Evolutionary conservation across 345 rosid genomes (phyloP), one percentile per base, ranked within the genome.

Genomic region (Nephelium lappaceum): DNA sequence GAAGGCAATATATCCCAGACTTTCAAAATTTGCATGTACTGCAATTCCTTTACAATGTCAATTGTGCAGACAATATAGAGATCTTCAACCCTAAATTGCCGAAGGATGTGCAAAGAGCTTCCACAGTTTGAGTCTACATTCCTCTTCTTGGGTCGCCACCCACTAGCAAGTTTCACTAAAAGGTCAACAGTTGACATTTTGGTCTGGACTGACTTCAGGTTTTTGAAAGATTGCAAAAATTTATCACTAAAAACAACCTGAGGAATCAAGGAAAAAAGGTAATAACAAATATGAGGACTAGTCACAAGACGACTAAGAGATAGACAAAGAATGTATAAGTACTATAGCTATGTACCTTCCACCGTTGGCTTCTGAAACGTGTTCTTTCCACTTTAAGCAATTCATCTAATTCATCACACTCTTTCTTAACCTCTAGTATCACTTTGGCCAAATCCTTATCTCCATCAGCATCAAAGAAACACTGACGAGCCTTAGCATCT

Each of bases 1-100:
- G 67, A 61, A 0, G 85, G 87, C 67, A 87, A 25, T 69, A 89
- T 71, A 76, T 89, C 91, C 93, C 91, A 89, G 27, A 85, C 80
- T 82, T 82, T 89, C 80, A 89, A 66, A 45, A 86, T 81, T 81
- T 87, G 91, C 5, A 23, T 79, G 78, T 84, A 83, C 42, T 11
- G n/a, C 1, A 14, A 43, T 21, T 84, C 86, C 78, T 86, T 85
- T 69, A 16, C 71, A 0, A 86, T n/a, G 70, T 89, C 93, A 70
- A 71, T 66, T 0, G 90, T 83, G 74, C 88, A 87, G 15, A 87
- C n/a, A 2, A 87, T 57, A 64, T 83, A 87, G 6, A 78, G 58
- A 51, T 72, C 66, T 43, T 81, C 90, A 49, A 67, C 88, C 81
- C 84, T 87, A 5, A 72, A 84, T 38, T 85, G 79, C 69, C 86